These are phyloP conservation scores for Botrytis sinoallii DNA, from an alignment of 2,329 filamentous ascomycete species.

Conservation along the genomic window DNA sequence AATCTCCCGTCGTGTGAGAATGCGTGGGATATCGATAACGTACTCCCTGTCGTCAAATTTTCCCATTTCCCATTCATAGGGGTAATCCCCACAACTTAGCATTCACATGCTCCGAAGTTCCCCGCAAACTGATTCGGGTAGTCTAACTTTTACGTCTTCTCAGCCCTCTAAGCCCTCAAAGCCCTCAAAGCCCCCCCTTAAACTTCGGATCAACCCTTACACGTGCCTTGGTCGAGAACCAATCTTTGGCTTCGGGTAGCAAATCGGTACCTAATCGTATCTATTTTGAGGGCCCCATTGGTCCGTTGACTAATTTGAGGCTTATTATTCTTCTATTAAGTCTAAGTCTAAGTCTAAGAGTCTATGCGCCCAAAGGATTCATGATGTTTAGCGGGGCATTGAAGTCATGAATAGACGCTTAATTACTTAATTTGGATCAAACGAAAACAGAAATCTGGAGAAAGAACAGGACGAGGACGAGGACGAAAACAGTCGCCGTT, in stretches of 20 bases:
- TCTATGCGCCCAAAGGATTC: neutral
- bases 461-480: neutral
- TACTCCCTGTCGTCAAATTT: neutral
- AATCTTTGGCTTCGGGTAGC: neutral
- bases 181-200: neutral
- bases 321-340: neutral
- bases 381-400: neutral
- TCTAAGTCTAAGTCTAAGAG: neutral
- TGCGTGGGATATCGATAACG: neutral
- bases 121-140: constrained; percentile 17
- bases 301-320: constrained; percentile 5
- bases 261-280: constrained; percentile 3
- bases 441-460: constrained; percentile 11
- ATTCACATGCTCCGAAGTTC: constrained; percentile 21
- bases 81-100: constrained; percentile 14
- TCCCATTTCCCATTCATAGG: constrained; percentile 8
- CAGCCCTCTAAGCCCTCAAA: neutral
- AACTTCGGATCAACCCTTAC: neutral
- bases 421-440: neutral
- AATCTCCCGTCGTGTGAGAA: constrained; percentile 6
- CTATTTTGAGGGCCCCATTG: neutral
- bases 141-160: neutral
- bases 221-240: neutral
- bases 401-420: neutral
- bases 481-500: constrained; percentile 16